Evolutionary conservation across 148 eudicot species (phyloP).

Genomic region (Diospyros kaki): DNA sequence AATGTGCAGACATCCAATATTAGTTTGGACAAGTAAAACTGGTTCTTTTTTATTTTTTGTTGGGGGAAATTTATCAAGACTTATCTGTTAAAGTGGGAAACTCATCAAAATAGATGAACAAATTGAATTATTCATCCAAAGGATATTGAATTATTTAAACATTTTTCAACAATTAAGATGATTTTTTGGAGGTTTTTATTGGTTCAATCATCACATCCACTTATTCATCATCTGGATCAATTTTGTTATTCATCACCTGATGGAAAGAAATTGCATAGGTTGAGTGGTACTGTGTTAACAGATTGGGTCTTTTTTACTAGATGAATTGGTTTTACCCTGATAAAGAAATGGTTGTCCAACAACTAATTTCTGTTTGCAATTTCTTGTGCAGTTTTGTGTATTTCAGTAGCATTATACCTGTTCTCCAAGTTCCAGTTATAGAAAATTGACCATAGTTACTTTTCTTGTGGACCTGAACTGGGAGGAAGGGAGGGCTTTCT

Average conservation of each 20-base stretch:
- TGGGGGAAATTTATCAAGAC: too few species aligned
- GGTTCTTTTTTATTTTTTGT: too few species aligned
- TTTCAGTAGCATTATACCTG: neutral
- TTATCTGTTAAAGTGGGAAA: neutral
- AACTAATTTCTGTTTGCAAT: neutral
- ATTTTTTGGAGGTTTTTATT: neutral
- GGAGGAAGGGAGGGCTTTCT: neutral
- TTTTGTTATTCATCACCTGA: neutral
- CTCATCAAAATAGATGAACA: neutral
- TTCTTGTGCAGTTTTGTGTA: neutral
- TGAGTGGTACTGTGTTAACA: neutral
- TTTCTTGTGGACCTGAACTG: constrained; percentile 5
- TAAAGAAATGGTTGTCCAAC: neutral
- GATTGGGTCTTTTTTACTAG: neutral
- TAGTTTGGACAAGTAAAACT: too few species aligned
- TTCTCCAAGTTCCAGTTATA: neutral
- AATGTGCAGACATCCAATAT: too few species aligned
- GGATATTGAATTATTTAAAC: neutral
- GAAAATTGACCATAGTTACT: constrained; percentile 6
- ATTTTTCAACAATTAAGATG: neutral
- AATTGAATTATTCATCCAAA: neutral
- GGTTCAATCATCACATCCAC: neutral
- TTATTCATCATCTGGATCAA: constrained; percentile 2
- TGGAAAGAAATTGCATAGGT: neutral
- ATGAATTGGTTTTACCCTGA: neutral